Evolutionary conservation across 352 stramenopile species (phyloP).

Genomic region (Globisporangium cystogenes): DNA sequence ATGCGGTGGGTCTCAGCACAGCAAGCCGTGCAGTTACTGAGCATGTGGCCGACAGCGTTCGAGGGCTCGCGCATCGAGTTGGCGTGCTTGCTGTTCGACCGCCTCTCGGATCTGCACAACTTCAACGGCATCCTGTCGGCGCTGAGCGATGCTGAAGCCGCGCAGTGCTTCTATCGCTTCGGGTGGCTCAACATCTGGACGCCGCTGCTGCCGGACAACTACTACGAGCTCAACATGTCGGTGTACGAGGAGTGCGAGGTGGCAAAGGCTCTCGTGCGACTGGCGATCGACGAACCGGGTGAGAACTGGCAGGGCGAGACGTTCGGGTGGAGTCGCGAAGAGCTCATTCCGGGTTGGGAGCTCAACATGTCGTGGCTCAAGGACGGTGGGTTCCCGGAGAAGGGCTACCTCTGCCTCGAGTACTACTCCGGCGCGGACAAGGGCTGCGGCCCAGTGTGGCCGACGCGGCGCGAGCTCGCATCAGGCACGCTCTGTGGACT

Average conservation of each 20-base stretch:
- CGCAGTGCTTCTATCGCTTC: constrained; percentile 54
- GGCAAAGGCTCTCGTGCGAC: constrained; percentile 59
- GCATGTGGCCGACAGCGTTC: constrained; percentile 43
- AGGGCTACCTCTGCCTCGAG: constrained; percentile 65
- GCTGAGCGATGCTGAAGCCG: constrained; percentile 47
- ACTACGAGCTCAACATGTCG: constrained; percentile 69
- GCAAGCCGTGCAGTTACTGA: constrained; percentile 46
- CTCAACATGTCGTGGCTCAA: constrained; percentile 80
- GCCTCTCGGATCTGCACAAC: constrained; percentile 64
- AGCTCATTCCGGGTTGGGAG: constrained; percentile 75
- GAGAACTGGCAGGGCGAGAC: constrained; percentile 79
- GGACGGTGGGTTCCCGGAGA: constrained; percentile 71
- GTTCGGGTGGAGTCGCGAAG: constrained; percentile 72
- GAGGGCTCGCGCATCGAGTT: constrained; percentile 43
- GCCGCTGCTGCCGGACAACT: constrained; percentile 62
- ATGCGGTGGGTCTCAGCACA: constrained; percentile 65
- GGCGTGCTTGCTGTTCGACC: constrained; percentile 67
- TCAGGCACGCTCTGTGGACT: constrained; percentile 44
- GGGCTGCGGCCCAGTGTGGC: constrained; percentile 66
- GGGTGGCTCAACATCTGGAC: constrained; percentile 74
- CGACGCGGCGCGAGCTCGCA: constrained; percentile 48
- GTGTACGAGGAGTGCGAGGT: constrained; percentile 72
- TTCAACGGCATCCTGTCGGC: constrained; percentile 56
- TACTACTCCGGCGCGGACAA: constrained; percentile 78
- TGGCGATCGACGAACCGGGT: constrained; percentile 75